phyloP scores from a whole-genome alignment of 2,329 filamentous ascomycete genomes.

The Hypoxylon sp. region DNA sequence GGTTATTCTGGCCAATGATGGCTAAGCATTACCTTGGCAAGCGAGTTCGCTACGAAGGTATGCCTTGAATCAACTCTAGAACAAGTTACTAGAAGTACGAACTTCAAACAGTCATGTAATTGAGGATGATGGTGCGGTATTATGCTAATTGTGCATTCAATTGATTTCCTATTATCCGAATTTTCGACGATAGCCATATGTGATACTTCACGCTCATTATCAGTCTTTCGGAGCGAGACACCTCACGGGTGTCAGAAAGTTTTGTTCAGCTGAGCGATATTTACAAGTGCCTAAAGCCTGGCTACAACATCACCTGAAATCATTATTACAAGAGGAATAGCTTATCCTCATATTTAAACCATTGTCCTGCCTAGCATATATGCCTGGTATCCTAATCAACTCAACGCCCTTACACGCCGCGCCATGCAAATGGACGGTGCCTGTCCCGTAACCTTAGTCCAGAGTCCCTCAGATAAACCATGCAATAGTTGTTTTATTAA shows the following conservation, averaged over 20 bases:
- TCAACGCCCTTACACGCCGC: slow-evolving; percentile 11
- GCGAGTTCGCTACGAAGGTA: neutral
- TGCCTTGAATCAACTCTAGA: neutral
- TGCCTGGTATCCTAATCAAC: slow-evolving; percentile 16
- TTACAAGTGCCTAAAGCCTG: neutral
- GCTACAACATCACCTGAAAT: neutral
- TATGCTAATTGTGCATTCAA: neutral
- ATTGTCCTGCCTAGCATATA: slow-evolving; percentile 6
- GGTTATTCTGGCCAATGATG: slow-evolving; percentile 33
- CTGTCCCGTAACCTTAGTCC: neutral
- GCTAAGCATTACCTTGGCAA: slow-evolving; percentile 21
- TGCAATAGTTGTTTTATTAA: neutral
- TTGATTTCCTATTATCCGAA: neutral
- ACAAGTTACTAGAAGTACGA: neutral
- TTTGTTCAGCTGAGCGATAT: slow-evolving; percentile 6
- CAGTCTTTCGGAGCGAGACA: neutral
- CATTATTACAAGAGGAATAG: slow-evolving; percentile 6
- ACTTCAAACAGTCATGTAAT: neutral
- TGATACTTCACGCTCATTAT: neutral
- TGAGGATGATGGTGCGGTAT: neutral
- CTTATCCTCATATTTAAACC: neutral
- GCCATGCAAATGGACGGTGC: neutral
- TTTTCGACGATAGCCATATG: neutral
- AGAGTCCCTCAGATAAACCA: slow-evolving; percentile 2
- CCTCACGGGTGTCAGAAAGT: slow-evolving; percentile 1